Evolutionary conservation across 2,329 filamentous ascomycete genomes (phyloP), one percentile per base, ranked within the genome.

Genomic region (Aspergillus oerlinghausenensis): DNA sequence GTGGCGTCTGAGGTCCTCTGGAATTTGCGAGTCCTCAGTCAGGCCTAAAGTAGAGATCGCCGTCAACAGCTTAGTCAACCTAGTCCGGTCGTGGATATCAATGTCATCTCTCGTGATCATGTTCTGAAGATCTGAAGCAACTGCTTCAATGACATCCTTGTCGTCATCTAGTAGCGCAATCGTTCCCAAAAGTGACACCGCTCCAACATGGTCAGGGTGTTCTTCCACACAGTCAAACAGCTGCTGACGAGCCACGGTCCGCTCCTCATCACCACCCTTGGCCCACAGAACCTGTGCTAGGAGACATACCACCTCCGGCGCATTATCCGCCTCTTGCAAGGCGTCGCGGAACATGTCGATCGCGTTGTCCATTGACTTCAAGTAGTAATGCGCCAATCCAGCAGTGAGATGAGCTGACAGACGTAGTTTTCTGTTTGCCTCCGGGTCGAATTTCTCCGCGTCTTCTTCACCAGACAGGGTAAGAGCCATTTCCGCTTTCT

Each of bases 211-310:
- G 1, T 86, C 83, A 0, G 90, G 84, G 51, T 88, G 77, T 51
- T 79, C 82, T 65, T 92, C 90, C 11, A 96, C 87, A 38, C 89
- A 87, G 14, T 87, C 86, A 66, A 96, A 93, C 0, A 99, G 81
- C 61, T 90, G 84, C 52, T 89, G 86, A 3, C 91, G 84, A 17
- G 93, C 92, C 59, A 89, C 85, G 51, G 87, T 84, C 49, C 88
- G 85, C 55, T 92, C 89, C 0, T 86, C 81, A 6, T 88, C 84
- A 0, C 86, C 85, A 8, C 90, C 92, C 62, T 90, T 91, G 0
- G 92, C 92, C 93, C 94, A 99, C 0, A 97, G 81, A 0, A 97
- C 89, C 73, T 97, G 91, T 0, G 92, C 89, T 11, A 97, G 80
- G 11, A 97, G 80, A 67, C 92, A 97, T 0, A 92, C 87, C 1